Percentiles rank a stretch among this genome's conserved stretches.
Conservation (phyloP, 1,284 basidiomycete genomes). For the Heimioporus retisporus region DNA sequence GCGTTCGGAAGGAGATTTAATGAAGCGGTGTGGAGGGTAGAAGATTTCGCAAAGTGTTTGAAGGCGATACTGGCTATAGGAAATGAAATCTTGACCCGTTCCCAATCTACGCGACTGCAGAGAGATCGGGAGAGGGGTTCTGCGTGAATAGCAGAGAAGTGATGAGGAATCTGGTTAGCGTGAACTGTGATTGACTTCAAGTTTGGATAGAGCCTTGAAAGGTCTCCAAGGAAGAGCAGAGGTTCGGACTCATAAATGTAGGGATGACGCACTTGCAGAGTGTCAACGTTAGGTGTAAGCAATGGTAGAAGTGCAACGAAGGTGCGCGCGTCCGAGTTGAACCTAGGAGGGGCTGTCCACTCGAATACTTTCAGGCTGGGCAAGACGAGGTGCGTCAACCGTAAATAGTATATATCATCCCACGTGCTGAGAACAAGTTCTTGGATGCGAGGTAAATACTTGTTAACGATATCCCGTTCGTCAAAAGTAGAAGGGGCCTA, state of each 20-base stretch:
- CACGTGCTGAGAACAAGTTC: neutral
- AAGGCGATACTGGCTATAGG: neutral
- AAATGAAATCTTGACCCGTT: slow-evolving; percentile 3
- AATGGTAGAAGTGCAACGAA: too few species aligned
- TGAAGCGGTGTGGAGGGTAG: neutral
- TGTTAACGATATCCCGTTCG: neutral
- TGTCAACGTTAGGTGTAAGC: too few species aligned
- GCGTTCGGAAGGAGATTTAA: neutral
- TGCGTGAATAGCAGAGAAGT: neutral
- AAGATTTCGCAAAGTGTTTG: slow-evolving; percentile 8
- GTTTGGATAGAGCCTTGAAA: neutral
- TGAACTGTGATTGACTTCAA: neutral
- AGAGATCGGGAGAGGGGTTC: neutral
- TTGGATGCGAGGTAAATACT: slow-evolving; percentile 6
- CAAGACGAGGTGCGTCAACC: too few species aligned
- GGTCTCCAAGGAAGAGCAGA: neutral
- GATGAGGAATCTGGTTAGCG: too few species aligned
- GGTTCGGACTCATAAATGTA: neutral
- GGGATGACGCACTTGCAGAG: too few species aligned
- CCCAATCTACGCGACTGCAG: neutral
- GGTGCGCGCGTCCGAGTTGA: too few species aligned
- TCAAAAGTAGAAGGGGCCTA: too few species aligned
- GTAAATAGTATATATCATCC: neutral
- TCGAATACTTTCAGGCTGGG: too few species aligned
- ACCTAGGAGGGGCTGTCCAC: too few species aligned